These are phyloP conservation scores for Thinopyrum elongatum DNA, from an alignment of 176 grass and related monocot species.

Conservation along the genomic window DNA sequence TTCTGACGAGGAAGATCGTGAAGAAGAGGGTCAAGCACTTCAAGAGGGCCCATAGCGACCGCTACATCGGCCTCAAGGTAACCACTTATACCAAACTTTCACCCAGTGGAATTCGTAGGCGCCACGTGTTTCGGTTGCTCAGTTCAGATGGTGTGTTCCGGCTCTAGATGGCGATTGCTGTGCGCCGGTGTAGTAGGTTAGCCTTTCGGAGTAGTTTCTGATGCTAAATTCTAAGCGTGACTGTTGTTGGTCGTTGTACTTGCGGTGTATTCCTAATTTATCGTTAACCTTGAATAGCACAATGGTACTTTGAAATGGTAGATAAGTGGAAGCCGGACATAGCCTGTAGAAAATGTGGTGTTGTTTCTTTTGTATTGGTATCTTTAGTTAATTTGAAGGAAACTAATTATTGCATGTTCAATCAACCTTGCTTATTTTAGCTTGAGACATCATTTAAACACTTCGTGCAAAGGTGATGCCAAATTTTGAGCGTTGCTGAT, in stretches of 20 bases:
- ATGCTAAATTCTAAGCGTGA: neutral
- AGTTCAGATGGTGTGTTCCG: neutral
- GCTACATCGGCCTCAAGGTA: constrained; percentile 80
- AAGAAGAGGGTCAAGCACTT: constrained; percentile 82
- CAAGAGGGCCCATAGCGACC: constrained; percentile 80
- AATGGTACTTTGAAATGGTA: neutral
- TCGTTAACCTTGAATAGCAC: neutral
- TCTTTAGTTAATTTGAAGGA: neutral
- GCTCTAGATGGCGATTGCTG: neutral
- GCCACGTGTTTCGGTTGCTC: neutral
- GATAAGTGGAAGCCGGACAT: neutral
- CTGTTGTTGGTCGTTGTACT: neutral
- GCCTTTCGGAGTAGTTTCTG: neutral
- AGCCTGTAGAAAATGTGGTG: neutral
- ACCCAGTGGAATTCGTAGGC: neutral
- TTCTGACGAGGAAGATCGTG: constrained; percentile 79
- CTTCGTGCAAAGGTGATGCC: neutral
- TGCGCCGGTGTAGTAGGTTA: neutral
- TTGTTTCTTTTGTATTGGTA: neutral
- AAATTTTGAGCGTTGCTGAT: neutral
- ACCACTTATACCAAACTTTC: neutral
- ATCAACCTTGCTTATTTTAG: neutral
- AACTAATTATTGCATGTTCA: neutral
- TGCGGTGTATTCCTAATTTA: neutral
- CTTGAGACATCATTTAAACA: neutral